Conservation (phyloP, 441 rosid species). For the Euphorbia schlechtendalii region DNA sequence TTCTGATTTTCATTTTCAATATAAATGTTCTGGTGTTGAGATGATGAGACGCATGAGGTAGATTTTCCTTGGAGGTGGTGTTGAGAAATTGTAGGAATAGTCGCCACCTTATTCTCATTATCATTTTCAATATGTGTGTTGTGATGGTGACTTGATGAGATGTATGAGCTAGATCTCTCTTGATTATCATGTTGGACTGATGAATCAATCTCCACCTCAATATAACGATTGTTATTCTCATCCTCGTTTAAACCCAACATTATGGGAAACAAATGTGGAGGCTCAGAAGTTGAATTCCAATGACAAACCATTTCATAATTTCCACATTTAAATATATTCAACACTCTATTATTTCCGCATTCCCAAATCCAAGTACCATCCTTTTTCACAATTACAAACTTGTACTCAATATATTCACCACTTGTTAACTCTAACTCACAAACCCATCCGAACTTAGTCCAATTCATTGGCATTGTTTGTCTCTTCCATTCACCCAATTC, state of each 20-base stretch:
- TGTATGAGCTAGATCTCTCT: no score
- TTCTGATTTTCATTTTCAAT: no score
- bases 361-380: slow-evolving; percentile 70
- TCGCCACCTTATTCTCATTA: no score
- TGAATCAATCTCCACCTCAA: slow-evolving; percentile 50
- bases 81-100: no score
- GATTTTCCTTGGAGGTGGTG: no score
- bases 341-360: slow-evolving; percentile 60
- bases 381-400: slow-evolving; percentile 49
- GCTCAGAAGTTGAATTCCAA: slow-evolving; percentile 65
- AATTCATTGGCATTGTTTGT: slow-evolving; percentile 43
- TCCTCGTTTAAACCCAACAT: no score
- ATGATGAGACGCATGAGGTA: no score
- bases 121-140: no score
- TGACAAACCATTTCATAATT: slow-evolving; percentile 48
- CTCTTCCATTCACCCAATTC: slow-evolving; percentile 89
- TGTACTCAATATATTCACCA: slow-evolving; percentile 54
- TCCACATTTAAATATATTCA: slow-evolving; percentile 59
- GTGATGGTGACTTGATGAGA: no score
- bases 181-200: slow-evolving; percentile 40
- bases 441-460: slow-evolving; percentile 88
- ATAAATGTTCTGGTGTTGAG: no score
- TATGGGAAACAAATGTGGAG: slow-evolving; percentile 40
- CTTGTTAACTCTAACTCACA: slow-evolving; percentile 53
- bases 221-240: no score